phyloP scores from a whole-genome alignment of 139 green algal species.

The Microglena sp. region DNA sequence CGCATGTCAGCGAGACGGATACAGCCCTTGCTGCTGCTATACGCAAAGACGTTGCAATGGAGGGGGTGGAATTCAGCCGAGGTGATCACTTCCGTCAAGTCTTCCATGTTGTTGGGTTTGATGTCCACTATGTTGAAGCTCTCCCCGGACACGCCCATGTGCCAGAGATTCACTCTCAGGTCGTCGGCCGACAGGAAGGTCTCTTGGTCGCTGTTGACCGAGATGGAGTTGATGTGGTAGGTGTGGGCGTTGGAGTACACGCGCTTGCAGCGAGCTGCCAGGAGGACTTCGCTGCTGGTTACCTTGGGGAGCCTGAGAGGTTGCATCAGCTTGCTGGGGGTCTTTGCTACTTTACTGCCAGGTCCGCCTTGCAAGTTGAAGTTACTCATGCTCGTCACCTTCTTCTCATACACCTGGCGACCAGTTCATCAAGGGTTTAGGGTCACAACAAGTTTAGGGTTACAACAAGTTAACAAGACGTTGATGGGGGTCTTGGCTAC shows the following conservation, averaged over 20 bases:
- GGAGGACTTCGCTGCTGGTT: constrained; percentile 33
- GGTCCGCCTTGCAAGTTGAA: constrained; percentile 64
- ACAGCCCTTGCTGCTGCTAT: constrained; percentile 84
- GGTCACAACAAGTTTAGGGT: neutral
- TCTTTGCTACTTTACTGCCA: neutral
- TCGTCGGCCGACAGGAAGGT: constrained; percentile 94
- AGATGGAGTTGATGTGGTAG: constrained; percentile 97
- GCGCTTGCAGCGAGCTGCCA: constrained; percentile 50
- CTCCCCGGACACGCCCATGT: constrained; percentile 80
- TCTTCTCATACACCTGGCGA: constrained; percentile 80
- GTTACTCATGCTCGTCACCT: constrained; percentile 59
- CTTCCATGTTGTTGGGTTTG: constrained; percentile 98
- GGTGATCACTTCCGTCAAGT: constrained; percentile 98
- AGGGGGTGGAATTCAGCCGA: constrained; percentile 84
- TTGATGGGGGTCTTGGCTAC: neutral
- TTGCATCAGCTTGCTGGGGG: neutral
- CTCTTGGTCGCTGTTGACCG: constrained; percentile 75
- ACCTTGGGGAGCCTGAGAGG: constrained; percentile 16
- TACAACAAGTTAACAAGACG: neutral
- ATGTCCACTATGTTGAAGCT: constrained; percentile 99
- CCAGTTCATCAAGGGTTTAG: neutral
- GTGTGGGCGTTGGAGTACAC: constrained; percentile 90
- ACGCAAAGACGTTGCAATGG: constrained; percentile 85
- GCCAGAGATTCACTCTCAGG: constrained; percentile 92
- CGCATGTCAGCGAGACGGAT: constrained; percentile 92